These are phyloP conservation scores for Citrus cavaleriei DNA, from an alignment of 345 rosid genomes.

Conservation along the genomic window DNA sequence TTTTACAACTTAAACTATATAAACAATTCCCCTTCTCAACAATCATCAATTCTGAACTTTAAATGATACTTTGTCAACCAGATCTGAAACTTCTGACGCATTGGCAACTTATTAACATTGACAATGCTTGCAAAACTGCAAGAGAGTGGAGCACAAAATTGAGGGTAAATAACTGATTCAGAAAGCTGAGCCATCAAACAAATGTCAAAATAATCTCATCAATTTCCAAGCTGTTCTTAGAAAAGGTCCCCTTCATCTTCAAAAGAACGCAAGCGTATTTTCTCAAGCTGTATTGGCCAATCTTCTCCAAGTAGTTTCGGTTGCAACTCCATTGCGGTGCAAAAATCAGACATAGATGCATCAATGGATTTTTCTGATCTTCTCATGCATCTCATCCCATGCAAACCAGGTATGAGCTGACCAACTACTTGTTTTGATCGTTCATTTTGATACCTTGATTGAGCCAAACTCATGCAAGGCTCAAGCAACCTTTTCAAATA, in stretches of 20 bases:
- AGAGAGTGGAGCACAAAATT: constrained; percentile 21
- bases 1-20: constrained; percentile 20
- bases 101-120: constrained; percentile 20
- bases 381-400: constrained; percentile 18
- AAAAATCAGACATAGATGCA: constrained; percentile 57
- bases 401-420: constrained; percentile 13
- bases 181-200: constrained; percentile 6
- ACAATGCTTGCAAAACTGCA: neutral
- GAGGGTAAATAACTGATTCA: constrained; percentile 19
- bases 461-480: constrained; percentile 63
- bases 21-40: constrained; percentile 16
- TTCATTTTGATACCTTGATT: constrained; percentile 33
- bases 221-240: constrained; percentile 11
- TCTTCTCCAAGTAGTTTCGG: constrained; percentile 69
- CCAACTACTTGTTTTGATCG: constrained; percentile 17
- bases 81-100: constrained; percentile 14
- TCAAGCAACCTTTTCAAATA: constrained; percentile 70
- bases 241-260: constrained; percentile 28
- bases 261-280: constrained; percentile 41
- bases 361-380: constrained; percentile 23
- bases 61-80: constrained; percentile 14
- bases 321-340: constrained; percentile 54
- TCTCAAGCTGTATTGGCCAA: constrained; percentile 71
- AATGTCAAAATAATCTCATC: constrained; percentile 7
- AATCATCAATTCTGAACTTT: constrained; percentile 3